Base-by-base conservation (phyloP, 2,329 filamentous ascomycete species). In the Calonectria naviculata region DNA sequence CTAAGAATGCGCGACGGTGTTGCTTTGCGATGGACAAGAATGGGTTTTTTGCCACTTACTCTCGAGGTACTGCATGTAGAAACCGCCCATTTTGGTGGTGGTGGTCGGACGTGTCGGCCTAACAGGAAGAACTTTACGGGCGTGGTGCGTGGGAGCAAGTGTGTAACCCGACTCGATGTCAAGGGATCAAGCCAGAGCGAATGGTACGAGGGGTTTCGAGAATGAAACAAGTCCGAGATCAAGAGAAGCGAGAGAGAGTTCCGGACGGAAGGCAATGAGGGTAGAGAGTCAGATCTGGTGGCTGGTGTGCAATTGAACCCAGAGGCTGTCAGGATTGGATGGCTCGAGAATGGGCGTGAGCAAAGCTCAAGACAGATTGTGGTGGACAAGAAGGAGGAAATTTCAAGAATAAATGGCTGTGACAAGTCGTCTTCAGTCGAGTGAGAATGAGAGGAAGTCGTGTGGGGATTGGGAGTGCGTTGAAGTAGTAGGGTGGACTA, bases 21-120 rank as follows among this genome's bases (percentile, higher is more conserved):
- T 44, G 54, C 29, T 65, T 71, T 42, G 74, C 72, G 21, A 61
- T 29, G 49, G 52, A 60, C n/a, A n/a, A 26, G 41, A 58, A 63
- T 65, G 71, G 63, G 65, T 66, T 75, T 75, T 66, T 75, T 75
- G 65, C 71, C 62, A 93, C 92, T 90, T 92, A 93, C 92, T 93
- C 81, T 93, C 90, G 75, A 93, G 87, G 82, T 94, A 94, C 79
- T 93, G 91, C 88, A 92, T 92, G 80, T 92, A 92, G 80, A 92
- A 92, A 74, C 90, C 90, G 78, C 86, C 87, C 90, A 92, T 92
- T 73, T 77, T 88, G 81, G 67, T 76, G 72, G 74, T 76, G 68
- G 56, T 71, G 71, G 28, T 69, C 26, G 71, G 31, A 71, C 67
- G 38, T 28, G 70, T 54, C 71, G 21, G 75, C 75, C 78, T 80